Evolutionary conservation across 2,329 filamentous ascomycete genomes (phyloP).

Genomic region (Colletotrichum australisinense): DNA sequence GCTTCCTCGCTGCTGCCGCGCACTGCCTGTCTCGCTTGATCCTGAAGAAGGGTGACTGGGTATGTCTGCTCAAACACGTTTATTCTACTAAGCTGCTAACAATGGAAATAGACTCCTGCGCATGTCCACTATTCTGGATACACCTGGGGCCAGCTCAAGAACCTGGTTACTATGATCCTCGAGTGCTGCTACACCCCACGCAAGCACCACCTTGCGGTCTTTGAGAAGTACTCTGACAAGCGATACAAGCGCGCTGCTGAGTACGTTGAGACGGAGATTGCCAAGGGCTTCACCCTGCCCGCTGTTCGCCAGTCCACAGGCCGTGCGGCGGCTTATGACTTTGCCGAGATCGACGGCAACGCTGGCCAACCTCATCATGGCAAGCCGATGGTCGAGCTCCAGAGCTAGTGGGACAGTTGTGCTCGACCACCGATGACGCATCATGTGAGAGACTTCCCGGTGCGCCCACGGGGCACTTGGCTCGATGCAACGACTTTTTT

Average conservation of each 20-base stretch:
- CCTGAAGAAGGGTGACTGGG: slow-evolving; percentile 93
- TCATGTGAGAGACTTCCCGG: slow-evolving; percentile 7
- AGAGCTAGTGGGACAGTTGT: slow-evolving; percentile 33
- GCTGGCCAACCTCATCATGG: slow-evolving; percentile 16
- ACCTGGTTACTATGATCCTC: slow-evolving; percentile 80
- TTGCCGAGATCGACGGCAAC: slow-evolving; percentile 29
- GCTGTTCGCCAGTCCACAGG: slow-evolving; percentile 52
- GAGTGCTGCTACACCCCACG: slow-evolving; percentile 87
- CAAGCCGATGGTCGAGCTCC: slow-evolving; percentile 34
- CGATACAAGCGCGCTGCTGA: slow-evolving; percentile 87
- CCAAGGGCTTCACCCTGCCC: slow-evolving; percentile 66
- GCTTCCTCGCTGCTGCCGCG: slow-evolving; percentile 89
- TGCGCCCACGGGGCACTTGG: slow-evolving; percentile 13
- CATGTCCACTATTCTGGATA: slow-evolving; percentile 96
- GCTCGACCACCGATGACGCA: slow-evolving; percentile 17
- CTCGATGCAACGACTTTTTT: slow-evolving; percentile 14
- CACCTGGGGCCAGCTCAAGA: slow-evolving; percentile 85
- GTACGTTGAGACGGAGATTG: slow-evolving; percentile 82
- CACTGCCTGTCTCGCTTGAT: slow-evolving; percentile 92
- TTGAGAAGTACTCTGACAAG: slow-evolving; percentile 90
- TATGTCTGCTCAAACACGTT: slow-evolving; percentile 60
- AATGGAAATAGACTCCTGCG: slow-evolving; percentile 70
- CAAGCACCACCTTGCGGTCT: slow-evolving; percentile 88
- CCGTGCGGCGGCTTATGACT: slow-evolving; percentile 37
- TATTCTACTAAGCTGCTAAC: slow-evolving; percentile 47